Conservation (phyloP, 495 filamentous ascomycete species). For the Xylaria palmicola region DNA sequence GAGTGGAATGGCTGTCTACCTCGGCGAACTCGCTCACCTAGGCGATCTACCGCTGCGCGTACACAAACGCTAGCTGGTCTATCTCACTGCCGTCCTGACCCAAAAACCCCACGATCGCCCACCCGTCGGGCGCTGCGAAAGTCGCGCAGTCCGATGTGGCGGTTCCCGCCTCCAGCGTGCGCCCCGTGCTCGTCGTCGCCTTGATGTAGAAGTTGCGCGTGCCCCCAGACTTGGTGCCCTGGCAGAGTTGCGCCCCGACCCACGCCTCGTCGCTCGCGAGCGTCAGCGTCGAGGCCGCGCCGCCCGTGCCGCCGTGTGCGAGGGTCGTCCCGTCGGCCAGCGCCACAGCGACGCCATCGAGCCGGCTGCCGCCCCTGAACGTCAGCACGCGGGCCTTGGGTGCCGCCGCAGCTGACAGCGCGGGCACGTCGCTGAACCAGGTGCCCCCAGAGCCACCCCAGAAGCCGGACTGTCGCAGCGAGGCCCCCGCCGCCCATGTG, state of each 20-base stretch:
- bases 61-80: slow-evolving; percentile 60
- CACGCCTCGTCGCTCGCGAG: slow-evolving; percentile 48
- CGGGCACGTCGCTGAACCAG: slow-evolving; percentile 57
- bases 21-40: background rate
- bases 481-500: slow-evolving; percentile 43
- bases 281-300: slow-evolving; percentile 41
- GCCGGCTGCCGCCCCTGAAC: slow-evolving; percentile 47
- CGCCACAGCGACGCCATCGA: slow-evolving; percentile 52
- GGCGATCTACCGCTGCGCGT: slow-evolving; percentile 34
- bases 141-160: slow-evolving; percentile 50
- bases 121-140: slow-evolving; percentile 51
- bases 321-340: slow-evolving; percentile 45
- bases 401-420: slow-evolving; percentile 27
- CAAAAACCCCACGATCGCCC: slow-evolving; percentile 57
- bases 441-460: slow-evolving; percentile 53
- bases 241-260: slow-evolving; percentile 52
- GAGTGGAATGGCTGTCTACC: background rate
- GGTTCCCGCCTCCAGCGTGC: slow-evolving; percentile 47
- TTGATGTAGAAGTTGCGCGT: slow-evolving; percentile 59
- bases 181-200: slow-evolving; percentile 53
- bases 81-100: slow-evolving; percentile 59
- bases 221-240: slow-evolving; percentile 45
- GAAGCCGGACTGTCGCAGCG: slow-evolving; percentile 47
- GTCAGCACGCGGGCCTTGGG: slow-evolving; percentile 40
- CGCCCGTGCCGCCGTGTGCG: slow-evolving; percentile 58